Evolutionary conservation across 2,329 filamentous ascomycete genomes (phyloP), one percentile per base, ranked within the genome.

Genomic region (Fusarium graminum): DNA sequence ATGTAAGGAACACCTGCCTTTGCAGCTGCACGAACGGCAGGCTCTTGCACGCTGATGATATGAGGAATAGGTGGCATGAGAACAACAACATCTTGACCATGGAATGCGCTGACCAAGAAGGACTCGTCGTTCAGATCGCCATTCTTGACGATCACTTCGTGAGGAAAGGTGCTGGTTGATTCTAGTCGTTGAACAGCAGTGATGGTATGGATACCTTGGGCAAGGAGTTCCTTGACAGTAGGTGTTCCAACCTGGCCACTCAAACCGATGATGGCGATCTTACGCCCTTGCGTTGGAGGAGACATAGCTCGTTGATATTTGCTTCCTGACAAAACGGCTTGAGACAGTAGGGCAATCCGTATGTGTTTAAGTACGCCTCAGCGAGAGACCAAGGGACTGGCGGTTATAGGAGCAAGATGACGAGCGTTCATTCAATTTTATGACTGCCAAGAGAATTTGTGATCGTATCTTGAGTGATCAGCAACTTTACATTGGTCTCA

Each of bases 61-160:
- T 67, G 46, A 3, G 65, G 26, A 7, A 67, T 51, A 29, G 63
- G 65, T 0, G 59, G 47, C 46, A 61, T 54, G 11, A 67, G 17
- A 8, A 64, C 54, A 2, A 67, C 36, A 11, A 6, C 40, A 47
- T 67, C 59, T 16, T 65, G 51, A 7, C 28, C 51, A 39, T 54
- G 38, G 11, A 67, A 64, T 2, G 22, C 17, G 12, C 22, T n/a
- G 3, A 6, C 25, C 19, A 67, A 26, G 9, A 67, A 65, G 3
- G 40, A 17, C 13, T 61, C 59, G 7, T 67, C 54, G 7, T 44
- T 38, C 6, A 65, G 29, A 28, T 54, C n/a, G 6, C 64, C 54
- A 3, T 26, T 22, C 39, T 52, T 68, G 4, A 55, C 42, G 14
- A 40, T 28, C 7, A 65, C 26, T 4, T 28, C 26, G 5, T 42